Conservation (phyloP, 306 rosid genomes). For the Prunus salicina region DNA sequence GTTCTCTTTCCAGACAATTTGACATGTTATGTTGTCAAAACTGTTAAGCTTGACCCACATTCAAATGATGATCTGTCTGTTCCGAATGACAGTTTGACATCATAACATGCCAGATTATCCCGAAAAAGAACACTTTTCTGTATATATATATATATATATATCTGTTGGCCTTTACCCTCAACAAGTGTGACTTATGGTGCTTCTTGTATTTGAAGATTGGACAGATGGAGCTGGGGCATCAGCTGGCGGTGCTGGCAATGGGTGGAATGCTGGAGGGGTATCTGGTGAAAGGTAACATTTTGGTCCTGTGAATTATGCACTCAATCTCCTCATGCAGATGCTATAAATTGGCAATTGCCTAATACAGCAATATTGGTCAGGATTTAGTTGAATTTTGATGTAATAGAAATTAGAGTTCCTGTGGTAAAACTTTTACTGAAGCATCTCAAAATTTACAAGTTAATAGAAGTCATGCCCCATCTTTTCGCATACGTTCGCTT, state of each 20-base stretch:
- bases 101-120: not conserved
- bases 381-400: no score
- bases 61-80: not conserved
- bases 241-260: slow-evolving; percentile 36
- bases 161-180: not conserved
- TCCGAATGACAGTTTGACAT: not conserved
- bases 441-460: no score
- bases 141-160: not conserved
- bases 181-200: not conserved
- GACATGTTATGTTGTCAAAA: not conserved
- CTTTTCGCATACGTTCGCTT: no score
- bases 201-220: slow-evolving; percentile 61
- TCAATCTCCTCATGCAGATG: slow-evolving; percentile 1
- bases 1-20: not conserved
- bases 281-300: slow-evolving; percentile 56
- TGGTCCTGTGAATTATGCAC: slow-evolving; percentile 9
- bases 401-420: no score
- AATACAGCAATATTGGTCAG: not conserved
- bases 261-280: slow-evolving; percentile 56
- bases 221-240: slow-evolving; percentile 62
- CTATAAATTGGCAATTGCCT: not conserved
- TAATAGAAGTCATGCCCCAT: no score
- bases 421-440: no score
- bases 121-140: not conserved
- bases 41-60: not conserved